phyloP scores from a whole-genome alignment of 2,329 filamentous ascomycete genomes.

The Ophiostoma fasciatum region DNA sequence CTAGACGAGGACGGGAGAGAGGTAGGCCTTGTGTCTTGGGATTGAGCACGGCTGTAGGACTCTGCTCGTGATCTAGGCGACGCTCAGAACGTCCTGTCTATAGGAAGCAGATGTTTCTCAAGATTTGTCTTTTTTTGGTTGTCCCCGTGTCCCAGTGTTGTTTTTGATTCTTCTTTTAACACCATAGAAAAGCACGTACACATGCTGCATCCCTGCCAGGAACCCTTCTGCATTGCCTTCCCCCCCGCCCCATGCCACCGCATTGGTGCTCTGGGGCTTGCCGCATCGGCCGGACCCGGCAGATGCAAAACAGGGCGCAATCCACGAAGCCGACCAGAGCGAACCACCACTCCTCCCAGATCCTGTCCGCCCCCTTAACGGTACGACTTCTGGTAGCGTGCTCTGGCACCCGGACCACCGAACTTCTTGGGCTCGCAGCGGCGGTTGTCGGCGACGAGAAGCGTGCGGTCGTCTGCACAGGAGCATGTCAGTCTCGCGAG shows the following conservation, averaged over 20 bases:
- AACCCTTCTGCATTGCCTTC: no score
- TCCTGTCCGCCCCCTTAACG: constrained; percentile 46
- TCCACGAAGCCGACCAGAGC: neutral
- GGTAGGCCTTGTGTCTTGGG: constrained; percentile 36
- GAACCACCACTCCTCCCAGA: neutral
- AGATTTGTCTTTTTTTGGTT: no score
- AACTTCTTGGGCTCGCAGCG: constrained; percentile 99
- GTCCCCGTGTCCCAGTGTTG: no score
- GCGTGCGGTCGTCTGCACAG: constrained; percentile 26
- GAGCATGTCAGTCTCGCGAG: no score
- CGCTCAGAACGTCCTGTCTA: no score
- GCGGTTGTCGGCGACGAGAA: constrained; percentile 98
- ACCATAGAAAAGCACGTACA: constrained; percentile 5
- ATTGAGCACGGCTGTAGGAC: constrained; percentile 9
- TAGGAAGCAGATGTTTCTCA: neutral
- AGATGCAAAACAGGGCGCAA: neutral
- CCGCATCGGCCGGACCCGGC: no score
- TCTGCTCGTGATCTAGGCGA: no score
- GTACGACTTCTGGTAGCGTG: constrained; percentile 98
- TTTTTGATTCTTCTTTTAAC: no score
- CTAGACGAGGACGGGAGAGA: constrained; percentile 37
- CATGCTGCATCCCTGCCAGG: constrained; percentile 5
- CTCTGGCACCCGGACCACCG: constrained; percentile 80
- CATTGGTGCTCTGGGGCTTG: no score
- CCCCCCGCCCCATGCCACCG: no score